Evolutionary conservation across 495 filamentous ascomycete genomes (phyloP).

Genomic region (Lophiostoma macrostomum): DNA sequence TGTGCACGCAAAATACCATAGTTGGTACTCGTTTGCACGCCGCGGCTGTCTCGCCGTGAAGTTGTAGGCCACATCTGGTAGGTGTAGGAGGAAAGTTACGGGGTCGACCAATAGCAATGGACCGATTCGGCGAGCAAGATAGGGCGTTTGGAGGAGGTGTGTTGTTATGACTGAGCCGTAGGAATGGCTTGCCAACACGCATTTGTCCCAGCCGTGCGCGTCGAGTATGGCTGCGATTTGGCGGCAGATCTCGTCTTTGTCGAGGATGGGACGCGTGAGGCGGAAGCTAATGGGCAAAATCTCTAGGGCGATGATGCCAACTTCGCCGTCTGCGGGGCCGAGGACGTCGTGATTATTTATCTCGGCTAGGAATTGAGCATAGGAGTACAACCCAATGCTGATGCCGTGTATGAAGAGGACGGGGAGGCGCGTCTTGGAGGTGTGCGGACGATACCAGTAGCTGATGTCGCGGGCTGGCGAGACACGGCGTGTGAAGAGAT

Average conservation of each 20-base stretch:
- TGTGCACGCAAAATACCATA: slow-evolving; percentile 65
- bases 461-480: slow-evolving; percentile 51
- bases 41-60: slow-evolving; percentile 52
- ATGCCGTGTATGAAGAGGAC: slow-evolving; percentile 71
- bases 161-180: slow-evolving; percentile 52
- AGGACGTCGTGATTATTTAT: slow-evolving; percentile 40
- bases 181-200: slow-evolving; percentile 57
- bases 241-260: slow-evolving; percentile 47
- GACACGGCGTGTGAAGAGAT: slow-evolving; percentile 40
- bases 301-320: slow-evolving; percentile 65
- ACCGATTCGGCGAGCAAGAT: slow-evolving; percentile 44
- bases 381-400: slow-evolving; percentile 63
- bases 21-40: slow-evolving; percentile 59
- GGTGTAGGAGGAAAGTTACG: slow-evolving; percentile 61
- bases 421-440: slow-evolving; percentile 51
- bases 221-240: slow-evolving; percentile 54
- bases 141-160: slow-evolving; percentile 53
- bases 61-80: slow-evolving; percentile 70
- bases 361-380: slow-evolving; percentile 53
- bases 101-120: slow-evolving; percentile 60
- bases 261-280: slow-evolving; percentile 51
- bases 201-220: slow-evolving; percentile 51
- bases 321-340: slow-evolving; percentile 34
- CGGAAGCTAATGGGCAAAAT: slow-evolving; percentile 61
- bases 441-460: slow-evolving; percentile 66